Percentiles rank a stretch among this genome's conserved stretches.
These are phyloP conservation scores for Paragyromitra xinjiangensis DNA, from an alignment of 495 filamentous ascomycete genomes.

Conservation along the genomic window DNA sequence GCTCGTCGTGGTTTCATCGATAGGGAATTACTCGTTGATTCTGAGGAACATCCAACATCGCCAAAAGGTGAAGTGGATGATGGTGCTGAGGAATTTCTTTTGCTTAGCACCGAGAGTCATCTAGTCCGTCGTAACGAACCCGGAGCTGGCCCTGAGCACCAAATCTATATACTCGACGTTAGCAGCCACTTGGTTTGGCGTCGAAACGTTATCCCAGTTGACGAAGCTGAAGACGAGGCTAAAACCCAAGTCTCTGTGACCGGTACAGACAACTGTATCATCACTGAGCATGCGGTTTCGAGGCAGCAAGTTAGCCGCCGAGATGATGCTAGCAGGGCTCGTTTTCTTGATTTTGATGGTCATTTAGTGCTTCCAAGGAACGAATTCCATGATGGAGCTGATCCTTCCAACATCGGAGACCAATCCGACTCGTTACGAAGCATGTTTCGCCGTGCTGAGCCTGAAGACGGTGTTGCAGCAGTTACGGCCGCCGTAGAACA, in stretches of 20 bases:
- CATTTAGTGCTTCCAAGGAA: background rate
- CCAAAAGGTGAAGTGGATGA: background rate
- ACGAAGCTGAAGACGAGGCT: no score
- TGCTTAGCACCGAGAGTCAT: background rate
- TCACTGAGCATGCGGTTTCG: no score
- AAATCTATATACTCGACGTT: slow-evolving; percentile 1
- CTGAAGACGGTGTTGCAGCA: background rate
- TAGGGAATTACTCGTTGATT: background rate
- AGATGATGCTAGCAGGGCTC: background rate
- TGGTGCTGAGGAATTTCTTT: background rate
- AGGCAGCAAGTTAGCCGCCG: background rate
- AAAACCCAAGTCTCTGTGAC: no score
- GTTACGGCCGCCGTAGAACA: background rate
- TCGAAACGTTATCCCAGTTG: background rate
- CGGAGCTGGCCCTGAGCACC: background rate
- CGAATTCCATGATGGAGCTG: background rate
- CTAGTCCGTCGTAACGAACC: background rate
- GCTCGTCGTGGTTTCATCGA: background rate
- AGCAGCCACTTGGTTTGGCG: background rate
- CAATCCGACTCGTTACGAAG: background rate
- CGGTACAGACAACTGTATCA: no score
- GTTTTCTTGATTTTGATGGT: background rate
- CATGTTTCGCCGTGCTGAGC: slow-evolving; percentile 2
- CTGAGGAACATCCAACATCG: background rate
- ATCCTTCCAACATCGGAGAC: background rate